Percentiles rank a stretch among this genome's conserved stretches.
phyloP scores from a whole-genome alignment of 768 basidiomycete species.

The Amanita pallidorosea region DNA sequence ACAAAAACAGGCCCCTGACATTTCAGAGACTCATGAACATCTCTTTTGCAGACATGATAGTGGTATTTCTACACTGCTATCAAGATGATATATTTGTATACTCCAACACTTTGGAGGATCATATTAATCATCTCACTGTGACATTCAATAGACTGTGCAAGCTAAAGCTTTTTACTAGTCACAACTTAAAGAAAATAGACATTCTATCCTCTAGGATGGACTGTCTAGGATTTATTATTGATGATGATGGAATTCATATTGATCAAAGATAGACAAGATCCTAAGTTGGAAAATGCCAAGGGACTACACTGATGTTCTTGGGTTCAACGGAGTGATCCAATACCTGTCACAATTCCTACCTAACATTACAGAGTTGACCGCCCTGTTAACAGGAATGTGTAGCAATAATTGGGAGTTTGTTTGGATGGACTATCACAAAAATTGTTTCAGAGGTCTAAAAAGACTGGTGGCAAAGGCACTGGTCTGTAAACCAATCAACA shows the following conservation, averaged over 20 bases:
- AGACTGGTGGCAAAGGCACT: not conserved
- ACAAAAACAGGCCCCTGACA: too few species aligned
- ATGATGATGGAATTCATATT: not conserved
- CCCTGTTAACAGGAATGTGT: slow-evolving; percentile 15
- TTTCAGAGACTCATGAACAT: too few species aligned
- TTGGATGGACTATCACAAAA: slow-evolving; percentile 16
- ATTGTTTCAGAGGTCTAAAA: slow-evolving; percentile 10
- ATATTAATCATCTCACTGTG: slow-evolving; percentile 15
- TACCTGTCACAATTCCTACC: slow-evolving; percentile 22
- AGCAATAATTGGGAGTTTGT: slow-evolving; percentile 14
- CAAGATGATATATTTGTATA: slow-evolving; percentile 26
- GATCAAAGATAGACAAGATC: not conserved
- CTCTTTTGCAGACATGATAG: slow-evolving; percentile 15
- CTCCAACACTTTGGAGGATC: slow-evolving; percentile 19
- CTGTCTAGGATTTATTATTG: not conserved
- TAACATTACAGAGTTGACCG: slow-evolving; percentile 15
- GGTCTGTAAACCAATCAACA: not conserved
- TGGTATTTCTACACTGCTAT: slow-evolving; percentile 20
- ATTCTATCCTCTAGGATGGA: not conserved
- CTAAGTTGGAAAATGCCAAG: slow-evolving; percentile 19
- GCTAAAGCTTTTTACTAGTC: not conserved
- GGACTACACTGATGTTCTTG: slow-evolving; percentile 15
- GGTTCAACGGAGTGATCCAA: slow-evolving; percentile 22
- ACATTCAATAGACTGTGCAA: not conserved
- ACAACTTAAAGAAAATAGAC: not conserved